Base-by-base conservation (phyloP, 1,284 basidiomycete species). In the Vanrija sp. region DNA sequence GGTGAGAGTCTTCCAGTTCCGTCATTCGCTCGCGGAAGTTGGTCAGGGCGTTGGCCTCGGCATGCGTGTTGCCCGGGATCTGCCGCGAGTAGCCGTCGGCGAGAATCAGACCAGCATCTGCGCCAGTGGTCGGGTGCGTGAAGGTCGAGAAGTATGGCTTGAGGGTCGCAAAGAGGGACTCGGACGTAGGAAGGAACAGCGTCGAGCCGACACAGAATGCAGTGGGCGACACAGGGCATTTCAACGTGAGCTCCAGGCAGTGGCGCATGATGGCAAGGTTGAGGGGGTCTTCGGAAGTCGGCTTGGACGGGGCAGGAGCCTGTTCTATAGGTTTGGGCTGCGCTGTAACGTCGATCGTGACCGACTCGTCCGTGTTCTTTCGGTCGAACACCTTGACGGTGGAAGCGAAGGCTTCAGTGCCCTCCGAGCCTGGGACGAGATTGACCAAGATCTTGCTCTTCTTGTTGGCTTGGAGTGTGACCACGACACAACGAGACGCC, bases 151-250 rank as follows among this genome's bases (percentile, higher is more conserved):
- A 75, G 45, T 61, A 51, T 0, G 56, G 45, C 23, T 50, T 25
- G 16, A 65, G 82, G 63, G 50, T 12, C 4, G 49, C 25, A 44
- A 60, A 69, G 38, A 45, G 82, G 73, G 52, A 69, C 22, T 56
- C 71, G 58, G 60, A 75, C 6, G 78, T 56, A 70, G 54, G 80
- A 70, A 77, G 63, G 35, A 87, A 85, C 45, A 98, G 78, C 35
- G 92, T 82, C 64, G 89, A 95, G 35, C 96, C 95, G 19, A 99
- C 96, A 68, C 89, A 96, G 74, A 98, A 99, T 0, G 94, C 95
- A 0, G 87, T 87, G 3, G 84, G 83, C 7, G 72, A 72, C 2
- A 73, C 67, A 22, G 64, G 62, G 44, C 75, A 76, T 31, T 67
- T 55, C 16, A 67, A 58, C 14, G 76, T 73, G 31, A 76, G 64